phyloP scores from a whole-genome alignment of 805 yeast genomes.

The Yamadazyma phyllophila region DNA sequence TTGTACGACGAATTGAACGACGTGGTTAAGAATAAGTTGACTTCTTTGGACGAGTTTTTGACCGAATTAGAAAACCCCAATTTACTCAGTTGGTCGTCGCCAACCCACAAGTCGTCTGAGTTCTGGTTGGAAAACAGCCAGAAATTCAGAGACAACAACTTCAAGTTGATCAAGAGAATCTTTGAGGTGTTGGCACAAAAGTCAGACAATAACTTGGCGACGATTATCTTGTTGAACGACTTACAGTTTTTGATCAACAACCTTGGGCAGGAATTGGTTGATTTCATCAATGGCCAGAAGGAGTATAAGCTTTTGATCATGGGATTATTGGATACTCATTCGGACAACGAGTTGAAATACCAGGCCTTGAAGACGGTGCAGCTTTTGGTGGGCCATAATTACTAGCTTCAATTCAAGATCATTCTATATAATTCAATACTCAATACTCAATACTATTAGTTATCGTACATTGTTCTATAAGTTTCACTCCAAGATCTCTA shows the following conservation, averaged over 20 bases:
- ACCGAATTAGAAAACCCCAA: constrained; percentile 78
- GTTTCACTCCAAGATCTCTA: too few relatives aligned
- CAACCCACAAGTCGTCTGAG: constrained; percentile 83
- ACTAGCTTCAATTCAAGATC: constrained; percentile 8
- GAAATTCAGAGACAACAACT: constrained; percentile 74
- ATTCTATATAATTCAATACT: too few relatives aligned
- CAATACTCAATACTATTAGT: too few relatives aligned
- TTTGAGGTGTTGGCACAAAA: constrained; percentile 45
- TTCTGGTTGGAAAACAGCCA: constrained; percentile 86
- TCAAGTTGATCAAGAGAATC: constrained; percentile 66
- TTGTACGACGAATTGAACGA: constrained; percentile 63
- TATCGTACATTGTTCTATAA: too few relatives aligned
- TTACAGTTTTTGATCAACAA: constrained; percentile 41
- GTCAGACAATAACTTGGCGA: constrained; percentile 16
- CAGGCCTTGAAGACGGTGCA: constrained; percentile 97
- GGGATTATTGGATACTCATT: constrained; percentile 68
- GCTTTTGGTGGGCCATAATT: constrained; percentile 71
- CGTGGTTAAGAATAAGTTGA: constrained; percentile 66
- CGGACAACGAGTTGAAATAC: constrained; percentile 84
- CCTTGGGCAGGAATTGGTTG: constrained; percentile 37
- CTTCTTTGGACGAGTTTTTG: constrained; percentile 89
- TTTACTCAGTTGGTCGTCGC: constrained; percentile 74
- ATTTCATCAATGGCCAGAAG: constrained; percentile 46
- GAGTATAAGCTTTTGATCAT: constrained; percentile 73
- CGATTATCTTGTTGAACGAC: constrained; percentile 42